Evolutionary conservation across 1,139 yeast species (phyloP).

Genomic region (Yamadazyma sp.): DNA sequence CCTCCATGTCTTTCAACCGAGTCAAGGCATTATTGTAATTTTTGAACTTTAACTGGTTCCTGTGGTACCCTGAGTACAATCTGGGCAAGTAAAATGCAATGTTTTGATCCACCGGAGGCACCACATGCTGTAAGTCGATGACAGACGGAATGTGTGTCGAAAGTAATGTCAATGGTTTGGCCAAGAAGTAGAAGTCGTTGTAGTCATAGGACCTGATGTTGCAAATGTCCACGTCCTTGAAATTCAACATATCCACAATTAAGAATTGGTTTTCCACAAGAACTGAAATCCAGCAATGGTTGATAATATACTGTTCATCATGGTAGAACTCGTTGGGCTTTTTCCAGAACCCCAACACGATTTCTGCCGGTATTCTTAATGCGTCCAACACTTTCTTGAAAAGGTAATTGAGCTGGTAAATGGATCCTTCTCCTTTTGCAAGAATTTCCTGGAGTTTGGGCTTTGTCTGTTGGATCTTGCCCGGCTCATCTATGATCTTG

Average conservation of each 20-base stretch:
- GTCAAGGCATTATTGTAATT: constrained; percentile 79
- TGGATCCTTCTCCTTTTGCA: constrained; percentile 46
- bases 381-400: constrained; percentile 73
- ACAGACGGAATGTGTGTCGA: constrained; percentile 86
- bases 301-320: constrained; percentile 56
- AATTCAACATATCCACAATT: constrained; percentile 58
- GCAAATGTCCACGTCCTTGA: constrained; percentile 37
- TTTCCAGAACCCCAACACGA: constrained; percentile 81
- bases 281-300: constrained; percentile 89
- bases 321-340: constrained; percentile 63
- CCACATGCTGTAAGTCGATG: constrained; percentile 77
- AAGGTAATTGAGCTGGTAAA: constrained; percentile 75
- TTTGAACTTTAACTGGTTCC: constrained; percentile 54
- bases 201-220: constrained; percentile 28
- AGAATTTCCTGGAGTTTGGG: constrained; percentile 43
- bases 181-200: constrained; percentile 70
- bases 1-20: constrained; percentile 69
- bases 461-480: constrained; percentile 39
- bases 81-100: constrained; percentile 82
- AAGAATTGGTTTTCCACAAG: constrained; percentile 75
- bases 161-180: constrained; percentile 71
- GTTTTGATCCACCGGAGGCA: constrained; percentile 78
- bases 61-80: constrained; percentile 77
- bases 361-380: constrained; percentile 69
- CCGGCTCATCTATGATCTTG: constrained; percentile 36